Conservation (phyloP, 352 stramenopile genomes). For the Pythium brassicae region DNA sequence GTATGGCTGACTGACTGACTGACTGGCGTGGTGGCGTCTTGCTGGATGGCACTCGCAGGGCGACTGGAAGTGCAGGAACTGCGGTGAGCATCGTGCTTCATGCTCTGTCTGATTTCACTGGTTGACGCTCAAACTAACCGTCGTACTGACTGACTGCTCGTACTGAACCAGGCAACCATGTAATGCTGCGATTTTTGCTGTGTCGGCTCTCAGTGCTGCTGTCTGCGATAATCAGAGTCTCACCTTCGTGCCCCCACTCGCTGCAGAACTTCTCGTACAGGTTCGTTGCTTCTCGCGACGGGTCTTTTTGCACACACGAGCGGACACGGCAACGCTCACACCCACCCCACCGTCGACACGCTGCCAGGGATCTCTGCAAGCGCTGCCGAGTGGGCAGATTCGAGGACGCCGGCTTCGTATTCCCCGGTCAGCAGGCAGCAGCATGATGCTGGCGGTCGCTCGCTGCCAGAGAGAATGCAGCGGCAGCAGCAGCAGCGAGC, state of each 20-base stretch:
- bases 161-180: slow-evolving; percentile 53
- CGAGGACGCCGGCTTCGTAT: slow-evolving; percentile 59
- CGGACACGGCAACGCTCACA: background rate
- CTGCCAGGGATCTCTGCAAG: slow-evolving; percentile 56
- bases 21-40: slow-evolving; percentile 13
- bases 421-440: slow-evolving; percentile 20
- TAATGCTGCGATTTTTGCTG: slow-evolving; percentile 18
- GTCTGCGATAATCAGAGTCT: background rate
- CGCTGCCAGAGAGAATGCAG: background rate
- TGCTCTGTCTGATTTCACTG: background rate
- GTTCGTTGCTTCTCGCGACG: slow-evolving; percentile 18
- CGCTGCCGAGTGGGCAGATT: slow-evolving; percentile 52
- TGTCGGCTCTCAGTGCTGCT: background rate
- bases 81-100: slow-evolving; percentile 27
- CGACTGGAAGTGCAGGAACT: slow-evolving; percentile 77
- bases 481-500: too few relatives aligned
- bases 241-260: background rate
- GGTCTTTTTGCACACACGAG: too few relatives aligned
- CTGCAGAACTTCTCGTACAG: slow-evolving; percentile 71
- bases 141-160: background rate
- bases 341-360: too few relatives aligned
- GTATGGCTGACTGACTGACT: slow-evolving; percentile 11
- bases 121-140: slow-evolving; percentile 5
- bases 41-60: too few relatives aligned
- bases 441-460: background rate